Percentiles rank a stretch among this genome's conserved stretches.
phyloP scores from a whole-genome alignment of 2,329 filamentous ascomycete species.

The Hypoxylon sp. region DNA sequence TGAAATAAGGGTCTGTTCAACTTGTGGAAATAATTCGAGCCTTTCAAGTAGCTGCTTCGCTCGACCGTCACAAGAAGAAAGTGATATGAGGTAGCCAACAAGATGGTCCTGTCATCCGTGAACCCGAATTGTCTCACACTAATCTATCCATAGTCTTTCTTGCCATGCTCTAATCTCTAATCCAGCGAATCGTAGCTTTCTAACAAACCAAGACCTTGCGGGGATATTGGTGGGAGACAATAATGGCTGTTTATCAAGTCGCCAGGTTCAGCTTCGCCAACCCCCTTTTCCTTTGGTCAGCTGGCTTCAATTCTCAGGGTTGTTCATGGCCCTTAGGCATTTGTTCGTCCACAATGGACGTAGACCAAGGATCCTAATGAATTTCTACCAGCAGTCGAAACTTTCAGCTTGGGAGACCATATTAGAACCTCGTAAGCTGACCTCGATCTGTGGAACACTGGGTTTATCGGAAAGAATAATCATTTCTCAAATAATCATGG shows the following conservation, averaged over 20 bases:
- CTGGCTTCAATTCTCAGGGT: not conserved
- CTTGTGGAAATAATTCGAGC: not conserved
- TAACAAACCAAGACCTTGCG: not conserved
- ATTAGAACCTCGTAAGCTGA: not conserved
- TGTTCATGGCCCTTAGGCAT: not conserved
- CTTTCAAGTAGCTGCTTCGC: not conserved
- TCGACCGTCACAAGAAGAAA: not conserved
- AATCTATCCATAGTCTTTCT: slow-evolving; percentile 25
- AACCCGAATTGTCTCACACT: slow-evolving; percentile 23
- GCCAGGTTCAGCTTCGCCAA: not conserved
- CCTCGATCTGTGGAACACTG: not conserved
- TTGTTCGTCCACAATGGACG: not conserved
- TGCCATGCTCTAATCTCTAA: slow-evolving; percentile 2
- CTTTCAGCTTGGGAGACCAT: not conserved
- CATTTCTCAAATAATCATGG: not conserved
- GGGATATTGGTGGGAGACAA: not conserved
- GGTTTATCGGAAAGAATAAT: not conserved
- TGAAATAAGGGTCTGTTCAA: not conserved
- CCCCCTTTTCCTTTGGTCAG: not conserved
- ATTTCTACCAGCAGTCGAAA: not conserved
- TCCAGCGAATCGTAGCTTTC: not conserved
- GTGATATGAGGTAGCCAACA: slow-evolving; percentile 1
- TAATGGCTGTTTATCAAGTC: not conserved
- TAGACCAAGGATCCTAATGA: not conserved
- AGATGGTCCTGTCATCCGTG: not conserved